Conservation (phyloP, 805 yeast genomes). For the Candida argentea region DNA sequence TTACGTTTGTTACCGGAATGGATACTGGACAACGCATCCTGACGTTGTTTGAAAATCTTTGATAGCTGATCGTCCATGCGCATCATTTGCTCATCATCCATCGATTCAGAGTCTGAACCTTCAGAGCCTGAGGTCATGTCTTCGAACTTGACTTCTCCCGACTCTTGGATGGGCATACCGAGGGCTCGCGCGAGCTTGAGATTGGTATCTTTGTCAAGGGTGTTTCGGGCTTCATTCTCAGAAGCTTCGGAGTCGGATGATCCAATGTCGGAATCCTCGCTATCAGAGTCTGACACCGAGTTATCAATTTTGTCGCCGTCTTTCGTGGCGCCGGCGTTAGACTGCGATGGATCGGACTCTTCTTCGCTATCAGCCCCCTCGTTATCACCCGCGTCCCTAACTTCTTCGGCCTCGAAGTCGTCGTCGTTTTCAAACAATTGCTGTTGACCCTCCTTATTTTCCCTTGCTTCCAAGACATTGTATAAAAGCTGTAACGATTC, state of each 20-base stretch:
- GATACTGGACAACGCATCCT: constrained; percentile 44
- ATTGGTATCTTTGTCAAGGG: constrained; percentile 31
- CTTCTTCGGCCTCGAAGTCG: constrained; percentile 17
- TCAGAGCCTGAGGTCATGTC: constrained; percentile 32
- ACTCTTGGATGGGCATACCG: constrained; percentile 42
- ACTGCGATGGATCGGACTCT: constrained; percentile 14
- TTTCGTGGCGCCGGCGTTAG: constrained; percentile 16
- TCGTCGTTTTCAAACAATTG: constrained; percentile 58
- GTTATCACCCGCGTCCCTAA: constrained; percentile 18
- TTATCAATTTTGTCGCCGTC: constrained; percentile 15
- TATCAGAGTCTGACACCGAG: constrained; percentile 9
- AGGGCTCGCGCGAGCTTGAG: constrained; percentile 61
- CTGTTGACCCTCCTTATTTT: constrained; percentile 73
- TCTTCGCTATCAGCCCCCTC: constrained; percentile 17
- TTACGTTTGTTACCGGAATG: constrained; percentile 58
- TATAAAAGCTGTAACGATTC: constrained; percentile 26
- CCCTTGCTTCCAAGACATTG: constrained; percentile 42
- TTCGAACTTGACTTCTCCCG: constrained; percentile 36
- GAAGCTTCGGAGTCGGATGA: constrained; percentile 4
- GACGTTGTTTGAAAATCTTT: constrained; percentile 74
- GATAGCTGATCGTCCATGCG: constrained; percentile 81
- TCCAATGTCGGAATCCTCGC: constrained; percentile 9
- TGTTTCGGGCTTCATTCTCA: constrained; percentile 4
- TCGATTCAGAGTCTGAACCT: constrained; percentile 53
- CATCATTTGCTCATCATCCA: constrained; percentile 97